A percentile compares a stretch with the other conserved stretches of the same genome.
Conservation (phyloP, 345 rosid genomes). For the Corchorus capsularis region DNA sequence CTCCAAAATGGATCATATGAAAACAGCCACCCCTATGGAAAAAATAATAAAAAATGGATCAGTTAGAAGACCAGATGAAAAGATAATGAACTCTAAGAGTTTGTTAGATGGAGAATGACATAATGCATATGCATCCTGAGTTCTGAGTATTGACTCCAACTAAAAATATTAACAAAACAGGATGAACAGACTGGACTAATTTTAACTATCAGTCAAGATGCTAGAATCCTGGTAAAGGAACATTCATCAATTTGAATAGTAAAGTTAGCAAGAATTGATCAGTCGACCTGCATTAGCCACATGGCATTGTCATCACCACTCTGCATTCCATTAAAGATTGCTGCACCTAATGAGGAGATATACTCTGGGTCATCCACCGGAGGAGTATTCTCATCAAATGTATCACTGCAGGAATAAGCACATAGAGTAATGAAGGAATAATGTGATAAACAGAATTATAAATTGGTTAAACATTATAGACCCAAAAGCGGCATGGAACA, state of each 20-base stretch:
- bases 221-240: constrained; percentile 15
- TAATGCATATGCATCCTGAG: background rate
- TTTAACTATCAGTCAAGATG: background rate
- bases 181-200: background rate
- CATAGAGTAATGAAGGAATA: constrained; percentile 1
- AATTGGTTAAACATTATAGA: background rate
- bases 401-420: constrained; percentile 51
- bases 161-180: background rate
- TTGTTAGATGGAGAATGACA: background rate
- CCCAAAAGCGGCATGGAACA: background rate
- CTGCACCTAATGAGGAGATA: constrained; percentile 69
- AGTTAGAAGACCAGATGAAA: constrained; percentile 25
- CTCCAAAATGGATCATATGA: constrained; percentile 80
- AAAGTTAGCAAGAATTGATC: constrained; percentile 8
- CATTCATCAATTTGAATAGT: background rate
- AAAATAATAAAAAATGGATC: background rate
- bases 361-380: constrained; percentile 65
- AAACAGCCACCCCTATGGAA: constrained; percentile 70
- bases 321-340: constrained; percentile 66
- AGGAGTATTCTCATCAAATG: constrained; percentile 82
- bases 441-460: background rate
- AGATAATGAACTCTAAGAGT: background rate
- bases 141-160: background rate
- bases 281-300: constrained; percentile 78
- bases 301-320: constrained; percentile 64